Base-by-base conservation (phyloP, 805 yeast genomes). In the Clavispora fructus region DNA sequence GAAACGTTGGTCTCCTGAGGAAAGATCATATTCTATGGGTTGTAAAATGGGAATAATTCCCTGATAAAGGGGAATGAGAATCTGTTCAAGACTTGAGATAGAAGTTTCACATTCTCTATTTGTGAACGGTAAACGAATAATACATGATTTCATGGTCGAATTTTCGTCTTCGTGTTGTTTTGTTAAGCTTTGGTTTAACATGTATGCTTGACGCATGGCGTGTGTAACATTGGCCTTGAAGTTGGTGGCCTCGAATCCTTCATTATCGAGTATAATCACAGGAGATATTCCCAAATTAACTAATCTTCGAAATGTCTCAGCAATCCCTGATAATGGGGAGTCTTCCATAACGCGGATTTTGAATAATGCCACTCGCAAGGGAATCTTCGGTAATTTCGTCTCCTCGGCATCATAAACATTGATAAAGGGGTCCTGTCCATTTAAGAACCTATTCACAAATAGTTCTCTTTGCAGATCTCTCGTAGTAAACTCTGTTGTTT, bases 261-360 rank as follows among this genome's bases (percentile, higher is more conserved):
- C 69, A 48, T 55, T 64, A 68, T 83, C 90, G 27, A 86, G 55
- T 1, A 88, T 67, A 31, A 88, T 72, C 0, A 90, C 66, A 0
- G 96, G 95, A 12, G 85, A 78, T 1, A 86, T 79, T 0, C 97
- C 97, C 13, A 86, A 63, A 43, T 75, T 72, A 12, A 73, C 66
- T 58, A 85, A 67, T 44, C 84, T 67, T 28, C 72, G 66, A 42
- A 85, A 62, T 0, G 88, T 82, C 33, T 73, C 71, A 3, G 82
- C 79, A 13, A 85, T 75, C 0, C 82, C 80, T 4, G 62, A 59
- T 2, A 61, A 58, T 2, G 47, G 47, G 7, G 64, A 43, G 23
- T 79, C 62, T 3, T 62, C 52, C 6, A 63, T 59, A 35, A 75
- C 60, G 25, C 78, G 66, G 37, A 84, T 67, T 54, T 78, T 77